A percentile compares a stretch with the other conserved stretches of the same genome.
These are phyloP conservation scores for Apiospora sp. DNA, from an alignment of 2,329 filamentous ascomycete genomes.

Conservation along the genomic window DNA sequence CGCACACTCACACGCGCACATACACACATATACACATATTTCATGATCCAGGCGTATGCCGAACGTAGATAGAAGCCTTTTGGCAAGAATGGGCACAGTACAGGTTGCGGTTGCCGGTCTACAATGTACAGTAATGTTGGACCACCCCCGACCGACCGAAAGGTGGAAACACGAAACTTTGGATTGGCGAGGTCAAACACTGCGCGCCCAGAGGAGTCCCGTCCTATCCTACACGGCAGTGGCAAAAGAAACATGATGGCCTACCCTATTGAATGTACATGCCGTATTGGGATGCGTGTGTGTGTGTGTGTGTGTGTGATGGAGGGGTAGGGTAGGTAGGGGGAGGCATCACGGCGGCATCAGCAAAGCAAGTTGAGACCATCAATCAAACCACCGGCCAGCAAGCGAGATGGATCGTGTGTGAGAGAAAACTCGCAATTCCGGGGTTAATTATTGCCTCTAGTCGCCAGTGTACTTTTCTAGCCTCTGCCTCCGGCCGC, in stretches of 20 bases:
- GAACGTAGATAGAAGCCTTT: background rate
- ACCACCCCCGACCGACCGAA: conserved; percentile 1
- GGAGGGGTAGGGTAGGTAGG: conserved; percentile 14
- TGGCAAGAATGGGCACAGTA: conserved; percentile 1
- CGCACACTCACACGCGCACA: background rate
- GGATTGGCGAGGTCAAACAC: conserved; percentile 15
- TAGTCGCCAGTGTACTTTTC: background rate
- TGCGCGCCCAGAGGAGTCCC: background rate
- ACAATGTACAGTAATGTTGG: background rate
- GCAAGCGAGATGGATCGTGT: conserved; percentile 6
- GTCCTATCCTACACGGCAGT: background rate
- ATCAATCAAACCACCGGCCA: conserved; percentile 18
- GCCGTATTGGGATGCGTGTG: background rate
- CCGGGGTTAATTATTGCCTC: conserved; percentile 8
- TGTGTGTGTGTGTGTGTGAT: background rate
- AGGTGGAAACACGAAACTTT: conserved; percentile 19
- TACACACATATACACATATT: background rate
- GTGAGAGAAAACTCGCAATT: conserved; percentile 10
- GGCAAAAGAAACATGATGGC: conserved; percentile 8
- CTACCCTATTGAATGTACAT: conserved; percentile 5
- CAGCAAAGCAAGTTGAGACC: conserved; percentile 18
- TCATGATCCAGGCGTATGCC: conserved; percentile 6
- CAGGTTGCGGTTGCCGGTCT: background rate
- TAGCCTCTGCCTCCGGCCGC: conserved; percentile 7
- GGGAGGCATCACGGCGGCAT: conserved; percentile 2